Conservation (phyloP, 1,284 basidiomycete species). For the Ceratobasidium sp. region DNA sequence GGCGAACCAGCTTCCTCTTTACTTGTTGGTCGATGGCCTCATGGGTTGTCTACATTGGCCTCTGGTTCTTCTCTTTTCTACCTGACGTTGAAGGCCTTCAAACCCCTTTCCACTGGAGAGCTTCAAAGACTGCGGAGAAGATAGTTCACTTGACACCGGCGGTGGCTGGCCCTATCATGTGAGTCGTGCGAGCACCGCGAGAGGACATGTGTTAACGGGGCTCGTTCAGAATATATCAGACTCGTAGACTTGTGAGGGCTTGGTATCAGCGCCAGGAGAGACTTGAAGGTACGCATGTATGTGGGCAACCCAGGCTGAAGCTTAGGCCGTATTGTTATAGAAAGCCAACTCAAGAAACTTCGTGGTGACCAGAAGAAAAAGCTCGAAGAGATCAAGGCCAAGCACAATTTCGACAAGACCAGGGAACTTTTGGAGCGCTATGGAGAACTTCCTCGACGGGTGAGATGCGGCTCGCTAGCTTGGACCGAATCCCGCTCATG, state of each 20-base stretch:
- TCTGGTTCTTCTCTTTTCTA: constrained; percentile 80
- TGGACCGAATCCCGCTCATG: constrained; percentile 22
- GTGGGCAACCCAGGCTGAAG: constrained; percentile 3
- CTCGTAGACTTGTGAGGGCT: constrained; percentile 81
- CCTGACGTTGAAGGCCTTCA: constrained; percentile 54
- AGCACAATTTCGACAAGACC: constrained; percentile 94
- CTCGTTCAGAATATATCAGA: constrained; percentile 74
- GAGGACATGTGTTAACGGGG: constrained; percentile 9
- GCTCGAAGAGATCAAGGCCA: constrained; percentile 96
- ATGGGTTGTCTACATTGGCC: constrained; percentile 79
- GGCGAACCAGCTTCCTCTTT: constrained; percentile 78
- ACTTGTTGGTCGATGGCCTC: constrained; percentile 81
- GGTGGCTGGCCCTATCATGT: constrained; percentile 81
- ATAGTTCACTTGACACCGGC: constrained; percentile 62
- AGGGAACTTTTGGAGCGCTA: constrained; percentile 90
- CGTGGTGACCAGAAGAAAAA: constrained; percentile 83
- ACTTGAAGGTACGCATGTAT: constrained; percentile 72
- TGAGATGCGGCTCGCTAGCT: constrained; percentile 14
- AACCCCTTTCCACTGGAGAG: constrained; percentile 44
- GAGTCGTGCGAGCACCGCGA: constrained; percentile 48
- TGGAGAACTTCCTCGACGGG: constrained; percentile 38
- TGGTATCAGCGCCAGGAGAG: constrained; percentile 88
- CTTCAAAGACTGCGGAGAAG: constrained; percentile 55
- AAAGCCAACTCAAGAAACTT: constrained; percentile 77
- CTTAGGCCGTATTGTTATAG: constrained; percentile 52